phyloP scores from a whole-genome alignment of 106 monocot species.

The Platanthera guangdongensis region DNA sequence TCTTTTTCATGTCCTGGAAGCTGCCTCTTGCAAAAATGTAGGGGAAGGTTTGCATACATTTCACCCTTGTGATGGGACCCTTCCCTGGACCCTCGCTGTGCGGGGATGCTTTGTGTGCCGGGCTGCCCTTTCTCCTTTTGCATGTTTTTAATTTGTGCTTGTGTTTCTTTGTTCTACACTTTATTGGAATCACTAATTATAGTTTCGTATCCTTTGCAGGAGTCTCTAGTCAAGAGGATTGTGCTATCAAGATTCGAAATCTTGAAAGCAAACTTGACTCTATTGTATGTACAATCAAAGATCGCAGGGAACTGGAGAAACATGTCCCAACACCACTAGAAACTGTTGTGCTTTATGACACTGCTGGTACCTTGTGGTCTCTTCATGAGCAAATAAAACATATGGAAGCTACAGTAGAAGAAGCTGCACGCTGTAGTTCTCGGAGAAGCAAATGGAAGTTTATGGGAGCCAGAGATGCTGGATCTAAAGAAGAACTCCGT shows the following conservation, averaged over 20 bases:
- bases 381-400: conserved; percentile 90
- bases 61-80: too few species aligned
- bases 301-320: conserved; percentile 84
- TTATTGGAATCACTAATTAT: neutral
- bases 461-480: conserved; percentile 99
- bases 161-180: neutral
- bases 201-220: conserved; percentile 30
- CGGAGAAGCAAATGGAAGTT: conserved; percentile 98
- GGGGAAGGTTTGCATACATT: too few species aligned
- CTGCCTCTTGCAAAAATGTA: too few species aligned
- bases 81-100: too few species aligned
- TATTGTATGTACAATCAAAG: conserved; percentile 94
- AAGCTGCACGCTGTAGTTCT: conserved; percentile 74
- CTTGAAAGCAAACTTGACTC: conserved; percentile 97
- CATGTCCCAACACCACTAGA: conserved; percentile 96
- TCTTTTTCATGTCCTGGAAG: neutral
- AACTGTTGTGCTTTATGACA: conserved; percentile 76
- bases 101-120: too few species aligned
- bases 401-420: conserved; percentile 81
- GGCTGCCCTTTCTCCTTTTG: neutral
- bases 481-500: conserved; percentile 88
- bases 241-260: conserved; percentile 96
- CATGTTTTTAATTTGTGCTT: neutral
- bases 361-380: conserved; percentile 72
- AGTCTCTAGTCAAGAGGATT: conserved; percentile 97